These are phyloP conservation scores for Parastagonospora avenae DNA, from an alignment of 2,329 filamentous ascomycete species.

Conservation along the genomic window DNA sequence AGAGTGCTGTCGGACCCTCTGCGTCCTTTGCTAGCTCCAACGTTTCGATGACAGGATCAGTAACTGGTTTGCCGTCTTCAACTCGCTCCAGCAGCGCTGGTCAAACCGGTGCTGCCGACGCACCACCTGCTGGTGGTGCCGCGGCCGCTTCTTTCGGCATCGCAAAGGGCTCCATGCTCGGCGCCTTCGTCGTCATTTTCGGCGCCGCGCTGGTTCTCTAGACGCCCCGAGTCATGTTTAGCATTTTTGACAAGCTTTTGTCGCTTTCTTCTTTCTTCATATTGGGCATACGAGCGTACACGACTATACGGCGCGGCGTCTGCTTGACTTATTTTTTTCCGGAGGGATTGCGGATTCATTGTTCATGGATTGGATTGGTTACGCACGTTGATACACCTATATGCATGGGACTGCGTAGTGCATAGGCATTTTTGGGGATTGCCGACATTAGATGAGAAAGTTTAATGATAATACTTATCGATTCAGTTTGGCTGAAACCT, in stretches of 20 bases:
- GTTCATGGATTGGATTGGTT: not conserved
- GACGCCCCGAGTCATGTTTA: not conserved
- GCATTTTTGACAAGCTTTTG: not conserved
- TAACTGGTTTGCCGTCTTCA: not conserved
- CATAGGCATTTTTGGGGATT: not conserved
- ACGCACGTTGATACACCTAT: not conserved
- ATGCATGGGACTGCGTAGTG: not conserved
- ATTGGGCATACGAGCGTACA: not conserved
- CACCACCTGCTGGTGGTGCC: constrained; percentile 7
- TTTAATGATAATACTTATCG: not conserved
- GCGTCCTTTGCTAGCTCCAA: not conserved
- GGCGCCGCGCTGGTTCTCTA: constrained; percentile 5
- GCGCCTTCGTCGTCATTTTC: constrained; percentile 1
- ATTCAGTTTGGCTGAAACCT: not conserved
- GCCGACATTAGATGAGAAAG: not conserved
- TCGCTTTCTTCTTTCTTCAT: not conserved
- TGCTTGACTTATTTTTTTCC: not conserved
- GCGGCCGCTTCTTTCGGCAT: not conserved
- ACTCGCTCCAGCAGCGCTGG: not conserved
- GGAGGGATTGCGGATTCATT: not conserved
- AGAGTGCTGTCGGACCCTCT: constrained; percentile 1
- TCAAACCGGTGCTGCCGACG: not conserved
- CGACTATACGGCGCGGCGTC: not conserved
- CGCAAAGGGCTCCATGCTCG: not conserved
- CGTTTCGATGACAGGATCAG: not conserved